These are phyloP conservation scores for Solanum chilense DNA, from an alignment of 257 asterid species.

Conservation along the genomic window DNA sequence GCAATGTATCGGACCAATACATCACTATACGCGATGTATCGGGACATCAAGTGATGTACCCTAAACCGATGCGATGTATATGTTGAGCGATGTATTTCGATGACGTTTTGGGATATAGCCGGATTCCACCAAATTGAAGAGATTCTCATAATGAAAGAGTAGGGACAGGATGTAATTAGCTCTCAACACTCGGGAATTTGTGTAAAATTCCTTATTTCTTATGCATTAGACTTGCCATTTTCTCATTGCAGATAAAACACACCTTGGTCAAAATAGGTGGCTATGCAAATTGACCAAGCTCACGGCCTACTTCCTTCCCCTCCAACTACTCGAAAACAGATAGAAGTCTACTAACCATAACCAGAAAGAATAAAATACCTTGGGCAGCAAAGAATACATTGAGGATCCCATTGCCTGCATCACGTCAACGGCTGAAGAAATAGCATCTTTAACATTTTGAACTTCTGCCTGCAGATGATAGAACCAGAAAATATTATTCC, in stretches of 20 bases:
- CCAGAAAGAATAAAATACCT: slow-evolving; percentile 27
- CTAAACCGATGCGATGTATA: too few species aligned
- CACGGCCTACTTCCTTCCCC: neutral
- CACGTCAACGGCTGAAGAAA: slow-evolving; percentile 64
- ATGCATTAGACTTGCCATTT: neutral
- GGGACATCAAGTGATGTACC: too few species aligned
- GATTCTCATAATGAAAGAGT: too few species aligned
- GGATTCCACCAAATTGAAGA: too few species aligned
- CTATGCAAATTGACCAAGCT: neutral
- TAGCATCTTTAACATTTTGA: slow-evolving; percentile 47
- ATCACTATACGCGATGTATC: too few species aligned
- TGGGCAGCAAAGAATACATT: slow-evolving; percentile 36
- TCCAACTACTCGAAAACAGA: neutral
- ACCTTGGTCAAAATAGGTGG: neutral
- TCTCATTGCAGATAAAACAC: neutral
- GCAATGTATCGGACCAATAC: too few species aligned
- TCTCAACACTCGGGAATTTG: too few species aligned
- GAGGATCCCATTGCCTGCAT: slow-evolving; percentile 84
- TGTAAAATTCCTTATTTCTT: neutral
- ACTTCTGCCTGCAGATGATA: slow-evolving; percentile 51
- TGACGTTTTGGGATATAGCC: too few species aligned
- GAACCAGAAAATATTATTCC: neutral
- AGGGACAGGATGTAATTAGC: too few species aligned
- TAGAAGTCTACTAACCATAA: neutral
- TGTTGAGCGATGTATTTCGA: too few species aligned